Evolutionary conservation across 352 stramenopile genomes (phyloP).

Genomic region (Pythium vanterpoolii): DNA sequence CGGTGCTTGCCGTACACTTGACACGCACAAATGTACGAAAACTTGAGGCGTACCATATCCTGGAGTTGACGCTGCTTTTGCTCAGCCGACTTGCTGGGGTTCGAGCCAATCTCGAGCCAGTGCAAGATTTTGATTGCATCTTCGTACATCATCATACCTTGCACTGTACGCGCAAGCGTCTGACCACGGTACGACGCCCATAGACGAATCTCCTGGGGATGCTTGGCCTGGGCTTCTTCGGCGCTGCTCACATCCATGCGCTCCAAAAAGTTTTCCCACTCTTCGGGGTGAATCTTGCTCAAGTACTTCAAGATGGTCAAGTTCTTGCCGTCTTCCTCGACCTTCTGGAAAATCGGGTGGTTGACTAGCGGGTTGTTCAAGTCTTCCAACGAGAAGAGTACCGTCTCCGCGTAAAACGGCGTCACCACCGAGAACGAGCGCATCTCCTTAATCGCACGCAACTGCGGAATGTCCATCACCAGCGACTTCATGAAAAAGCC

Average conservation of each 20-base stretch:
- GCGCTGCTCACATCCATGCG: slow-evolving; percentile 63
- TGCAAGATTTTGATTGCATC: slow-evolving; percentile 80
- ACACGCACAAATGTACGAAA: slow-evolving; percentile 87
- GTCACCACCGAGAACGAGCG: slow-evolving; percentile 88
- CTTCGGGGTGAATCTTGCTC: slow-evolving; percentile 84
- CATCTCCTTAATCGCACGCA: slow-evolving; percentile 76
- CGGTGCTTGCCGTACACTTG: slow-evolving; percentile 86
- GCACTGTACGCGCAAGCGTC: slow-evolving; percentile 82
- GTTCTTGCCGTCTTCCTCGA: slow-evolving; percentile 77
- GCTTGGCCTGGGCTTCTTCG: slow-evolving; percentile 64
- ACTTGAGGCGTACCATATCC: slow-evolving; percentile 82
- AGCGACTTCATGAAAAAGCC: slow-evolving; percentile 87
- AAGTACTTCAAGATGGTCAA: slow-evolving; percentile 88
- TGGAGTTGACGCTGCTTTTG: slow-evolving; percentile 82
- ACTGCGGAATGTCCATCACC: slow-evolving; percentile 77
- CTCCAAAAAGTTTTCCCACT: slow-evolving; percentile 88
- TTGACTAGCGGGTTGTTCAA: slow-evolving; percentile 74
- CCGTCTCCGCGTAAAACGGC: slow-evolving; percentile 86
- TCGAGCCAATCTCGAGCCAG: slow-evolving; percentile 79
- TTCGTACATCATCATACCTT: slow-evolving; percentile 91
- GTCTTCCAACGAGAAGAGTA: slow-evolving; percentile 85
- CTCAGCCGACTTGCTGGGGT: slow-evolving; percentile 53
- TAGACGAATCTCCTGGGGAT: slow-evolving; percentile 71
- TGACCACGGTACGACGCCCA: slow-evolving; percentile 85
- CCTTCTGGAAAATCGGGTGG: slow-evolving; percentile 69